Conservation (phyloP, 169 alveolate genomes). For the Plasmodium vivax region DNA sequence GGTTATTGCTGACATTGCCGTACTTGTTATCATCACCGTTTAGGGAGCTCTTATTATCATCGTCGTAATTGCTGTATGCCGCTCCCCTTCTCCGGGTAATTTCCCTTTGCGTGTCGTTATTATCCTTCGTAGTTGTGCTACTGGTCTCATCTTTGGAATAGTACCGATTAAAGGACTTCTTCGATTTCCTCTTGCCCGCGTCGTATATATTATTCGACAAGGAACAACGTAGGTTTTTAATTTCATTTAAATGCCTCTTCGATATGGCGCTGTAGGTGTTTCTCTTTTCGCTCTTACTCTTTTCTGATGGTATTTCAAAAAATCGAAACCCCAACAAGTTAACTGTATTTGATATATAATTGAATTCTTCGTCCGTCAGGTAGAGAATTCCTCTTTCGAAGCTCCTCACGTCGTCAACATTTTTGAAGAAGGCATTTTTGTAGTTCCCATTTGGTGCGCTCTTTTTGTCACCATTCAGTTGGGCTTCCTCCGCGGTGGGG, state of each 20-base stretch:
- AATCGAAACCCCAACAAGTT: constrained; percentile 72
- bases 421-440: constrained; percentile 8
- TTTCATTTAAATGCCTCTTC: constrained; percentile 71
- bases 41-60: constrained; percentile 2
- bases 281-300: constrained; percentile 33
- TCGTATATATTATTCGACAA: constrained; percentile 73
- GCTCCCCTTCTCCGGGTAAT: background rate
- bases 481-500: background rate
- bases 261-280: constrained; percentile 51
- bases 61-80: background rate
- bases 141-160: constrained; percentile 56
- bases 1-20: background rate
- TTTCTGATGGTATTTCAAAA: constrained; percentile 57
- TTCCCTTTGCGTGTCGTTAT: constrained; percentile 4
- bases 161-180: constrained; percentile 19
- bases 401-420: constrained; percentile 53
- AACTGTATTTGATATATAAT: constrained; percentile 36
- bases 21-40: background rate
- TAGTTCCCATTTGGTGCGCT: background rate
- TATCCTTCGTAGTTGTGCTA: constrained; percentile 11
- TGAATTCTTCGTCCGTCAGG: constrained; percentile 61
- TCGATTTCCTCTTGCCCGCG: constrained; percentile 71
- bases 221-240: constrained; percentile 64
- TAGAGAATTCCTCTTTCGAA: constrained; percentile 65
- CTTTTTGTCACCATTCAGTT: background rate